Base-by-base conservation (phyloP, 495 filamentous ascomycete species). In the Trichoderma asperelloides region DNA sequence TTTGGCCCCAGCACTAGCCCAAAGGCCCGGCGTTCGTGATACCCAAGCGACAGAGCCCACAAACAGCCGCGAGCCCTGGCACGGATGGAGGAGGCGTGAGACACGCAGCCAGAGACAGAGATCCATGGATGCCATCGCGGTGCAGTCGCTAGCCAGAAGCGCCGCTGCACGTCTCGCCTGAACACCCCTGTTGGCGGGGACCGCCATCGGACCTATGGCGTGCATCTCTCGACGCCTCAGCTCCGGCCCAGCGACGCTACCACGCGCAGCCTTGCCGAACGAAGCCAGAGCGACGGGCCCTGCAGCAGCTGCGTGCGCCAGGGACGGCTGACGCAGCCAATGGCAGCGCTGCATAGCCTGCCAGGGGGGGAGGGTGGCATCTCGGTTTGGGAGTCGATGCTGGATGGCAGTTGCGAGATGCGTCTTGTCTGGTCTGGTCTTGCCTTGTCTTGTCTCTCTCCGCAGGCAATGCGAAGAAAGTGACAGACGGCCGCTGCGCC, bases 251-350 rank as follows among this genome's bases (percentile, higher is more conserved):
- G 27, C 55, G 55, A 21, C 55, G 55, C 55, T 60, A 60, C 55
- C 12, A 60, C 55, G 25, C 55, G 21, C 27, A 60, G 55, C 55
- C 55, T 60, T 60, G 55, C 55, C 55, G 27, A 60, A 60, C 55
- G 55, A 60, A 60, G 55, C 55, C 55, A 60, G 55, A 30, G 55
- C n/a, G 55, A 60, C 25, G 55, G 55, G 55, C 25, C 55, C 23
- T 60, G 55, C 55, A 60, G 30, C 25, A 60, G 55, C 55, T 60
- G 55, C 55, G 55, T 30, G 55, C n/a, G 55, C 55, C 55, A 30
- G 55, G 55, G 55, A 60, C 9, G 28, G 23, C 25, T 1, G 5
- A 3, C 15, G 25, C 11, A 7, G 27, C 55, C 55, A 60, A 60
- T 60, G 25, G 16, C 55, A 13, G 55, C 27, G 12, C 55, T 8